Evolutionary conservation across 2,329 filamentous ascomycete species (phyloP).

Genomic region (Xylaria sp.): DNA sequence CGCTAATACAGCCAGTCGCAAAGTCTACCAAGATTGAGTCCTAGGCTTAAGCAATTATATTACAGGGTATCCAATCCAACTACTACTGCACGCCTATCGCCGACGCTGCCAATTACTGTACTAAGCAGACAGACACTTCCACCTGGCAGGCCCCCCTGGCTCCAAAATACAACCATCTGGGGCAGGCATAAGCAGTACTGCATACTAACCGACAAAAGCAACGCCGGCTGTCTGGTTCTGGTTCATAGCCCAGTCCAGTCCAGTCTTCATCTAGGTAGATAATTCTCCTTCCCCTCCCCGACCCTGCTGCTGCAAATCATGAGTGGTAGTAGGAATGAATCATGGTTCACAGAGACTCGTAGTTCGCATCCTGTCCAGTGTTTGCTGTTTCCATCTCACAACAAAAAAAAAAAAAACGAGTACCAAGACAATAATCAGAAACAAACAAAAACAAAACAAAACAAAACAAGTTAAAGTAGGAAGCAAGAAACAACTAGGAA

Average conservation of each 20-base stretch:
- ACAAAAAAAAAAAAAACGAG: neutral
- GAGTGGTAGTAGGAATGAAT: neutral
- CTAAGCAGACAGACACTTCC: neutral
- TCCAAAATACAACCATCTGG: conserved; percentile 11
- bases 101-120: no score
- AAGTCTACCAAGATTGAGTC: conserved; percentile 3
- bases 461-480: no score
- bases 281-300: no score
- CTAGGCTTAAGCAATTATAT: conserved; percentile 18
- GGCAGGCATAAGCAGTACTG: conserved; percentile 14
- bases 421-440: neutral
- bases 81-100: neutral
- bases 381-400: conserved; percentile 2
- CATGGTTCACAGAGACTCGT: conserved; percentile 14
- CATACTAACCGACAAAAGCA: no score
- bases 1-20: neutral
- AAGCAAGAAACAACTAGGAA: no score
- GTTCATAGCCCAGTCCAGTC: no score
- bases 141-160: neutral
- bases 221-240: no score
- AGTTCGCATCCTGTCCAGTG: conserved; percentile 12
- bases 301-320: conserved; percentile 3
- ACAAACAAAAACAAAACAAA: no score
- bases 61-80: conserved; percentile 20
- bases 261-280: conserved; percentile 19